Conservation (phyloP, 495 filamentous ascomycete species). For the Daldinia grandis region DNA sequence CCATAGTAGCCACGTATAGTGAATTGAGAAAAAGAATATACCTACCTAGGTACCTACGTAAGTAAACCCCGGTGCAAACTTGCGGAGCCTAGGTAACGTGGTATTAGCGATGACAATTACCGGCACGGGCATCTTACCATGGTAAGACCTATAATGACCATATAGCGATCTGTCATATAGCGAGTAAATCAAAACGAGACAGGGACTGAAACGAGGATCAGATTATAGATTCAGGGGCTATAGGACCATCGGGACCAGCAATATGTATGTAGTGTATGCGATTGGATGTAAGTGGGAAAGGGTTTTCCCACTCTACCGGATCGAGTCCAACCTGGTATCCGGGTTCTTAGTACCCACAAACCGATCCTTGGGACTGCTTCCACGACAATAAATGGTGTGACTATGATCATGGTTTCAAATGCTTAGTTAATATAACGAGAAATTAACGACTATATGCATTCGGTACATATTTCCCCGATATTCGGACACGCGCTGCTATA, state of each 20-base stretch:
- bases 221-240: constrained; percentile 1
- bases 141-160: background rate
- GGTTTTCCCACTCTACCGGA: background rate
- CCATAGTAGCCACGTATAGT: too few species aligned
- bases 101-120: background rate
- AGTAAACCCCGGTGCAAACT: background rate
- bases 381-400: background rate
- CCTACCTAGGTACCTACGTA: background rate
- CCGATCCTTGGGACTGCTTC: background rate
- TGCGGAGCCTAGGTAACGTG: background rate
- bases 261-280: background rate
- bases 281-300: background rate
- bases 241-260: background rate
- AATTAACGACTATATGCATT: background rate
- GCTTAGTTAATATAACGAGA: background rate
- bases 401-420: background rate
- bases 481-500: background rate
- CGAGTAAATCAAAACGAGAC: background rate
- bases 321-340: background rate
- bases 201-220: background rate
- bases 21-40: too few species aligned
- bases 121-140: background rate
- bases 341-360: background rate
- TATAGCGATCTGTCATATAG: background rate
- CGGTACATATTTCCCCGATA: background rate